Evolutionary conservation across 2,329 filamentous ascomycete genomes (phyloP), one percentile per base, ranked within the genome.

Genomic region (Alternaria angustiovoidea): DNA sequence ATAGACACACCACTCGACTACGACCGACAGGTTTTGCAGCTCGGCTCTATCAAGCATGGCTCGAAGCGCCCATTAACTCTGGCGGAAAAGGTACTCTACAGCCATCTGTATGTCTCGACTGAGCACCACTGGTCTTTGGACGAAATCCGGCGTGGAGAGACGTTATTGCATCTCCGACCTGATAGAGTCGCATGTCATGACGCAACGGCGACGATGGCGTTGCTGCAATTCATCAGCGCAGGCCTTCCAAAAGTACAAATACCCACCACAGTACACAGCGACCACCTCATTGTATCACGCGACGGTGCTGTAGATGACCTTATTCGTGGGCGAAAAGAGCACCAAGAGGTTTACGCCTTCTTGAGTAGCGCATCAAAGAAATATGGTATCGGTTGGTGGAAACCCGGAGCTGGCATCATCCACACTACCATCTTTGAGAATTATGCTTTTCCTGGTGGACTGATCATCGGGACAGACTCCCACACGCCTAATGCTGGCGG

Each of bases 161-260:
- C 44, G n/a, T 26, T 47, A 12, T 7, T 47, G n/a, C 44, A 76
- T 16, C 57, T 81, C 4, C 68, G 71, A 6, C 79, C 80, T 0
- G 78, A 81, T 36, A 67, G 79, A 1, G 78, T 81, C n/a, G 80
- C 79, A 2, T 80, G 78, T 32, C 79, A 81, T 34, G 80, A 81
- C 72, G 80, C 79, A 2, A 81, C 79, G 0, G 80, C 79, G 2
- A 80, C 78, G 5, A 81, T 81, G 80, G 80, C 80, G 2, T 58
- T 80, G 11, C 63, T 81, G 1, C 79, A 81, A 51, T 81, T 81
- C 62, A 81, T 81, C 49, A 80, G 77, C 43, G 79, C 79, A 2
- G 79, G 78, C 0, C 64, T 81, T 3, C 78, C 78, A 2, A 69
- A 71, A 26, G 79, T 81, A 4, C 70, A 70, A 42, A 67, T 79